These are phyloP conservation scores for Aegilops longissima DNA, from an alignment of 176 grass and related monocot genomes.

Conservation along the genomic window DNA sequence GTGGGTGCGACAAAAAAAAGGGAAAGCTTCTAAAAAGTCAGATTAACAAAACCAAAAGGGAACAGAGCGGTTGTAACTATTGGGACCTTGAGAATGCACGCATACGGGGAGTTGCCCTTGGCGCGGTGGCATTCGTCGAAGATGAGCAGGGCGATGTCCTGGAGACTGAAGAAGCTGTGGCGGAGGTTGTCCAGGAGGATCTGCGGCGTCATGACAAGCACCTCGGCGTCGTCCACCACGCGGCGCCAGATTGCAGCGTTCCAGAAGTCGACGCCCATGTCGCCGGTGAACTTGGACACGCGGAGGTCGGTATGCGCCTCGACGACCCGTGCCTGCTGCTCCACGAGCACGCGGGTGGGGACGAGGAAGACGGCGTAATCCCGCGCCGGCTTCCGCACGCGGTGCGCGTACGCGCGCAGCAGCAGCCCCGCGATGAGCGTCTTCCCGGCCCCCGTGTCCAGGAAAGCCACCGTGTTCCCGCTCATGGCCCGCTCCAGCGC, in stretches of 20 bases:
- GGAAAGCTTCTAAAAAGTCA: not conserved
- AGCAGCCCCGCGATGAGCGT: slow-evolving; percentile 85
- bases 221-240: slow-evolving; percentile 44
- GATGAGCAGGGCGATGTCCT: slow-evolving; percentile 66
- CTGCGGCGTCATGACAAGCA: slow-evolving; percentile 87
- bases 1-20: not conserved
- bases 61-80: not conserved
- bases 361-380: slow-evolving; percentile 72
- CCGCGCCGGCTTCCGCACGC: slow-evolving; percentile 43
- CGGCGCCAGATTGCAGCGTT: slow-evolving; percentile 28
- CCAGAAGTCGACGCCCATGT: slow-evolving; percentile 70
- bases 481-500: slow-evolving; percentile 71
- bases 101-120: slow-evolving; percentile 52
- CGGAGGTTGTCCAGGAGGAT: slow-evolving; percentile 77
- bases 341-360: slow-evolving; percentile 70
- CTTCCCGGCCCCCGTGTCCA: slow-evolving; percentile 79
- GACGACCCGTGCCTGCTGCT: slow-evolving; percentile 71
- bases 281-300: slow-evolving; percentile 67
- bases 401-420: slow-evolving; percentile 57
- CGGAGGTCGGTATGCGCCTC: slow-evolving; percentile 61
- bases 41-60: slow-evolving; percentile 4
- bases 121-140: slow-evolving; percentile 85
- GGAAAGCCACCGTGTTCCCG: slow-evolving; percentile 69
- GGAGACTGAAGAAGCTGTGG: slow-evolving; percentile 57
- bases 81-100: slow-evolving; percentile 65